Evolutionary conservation across 2,329 filamentous ascomycete genomes (phyloP).

Genomic region (Sporothrix brunneoviolacea): DNA sequence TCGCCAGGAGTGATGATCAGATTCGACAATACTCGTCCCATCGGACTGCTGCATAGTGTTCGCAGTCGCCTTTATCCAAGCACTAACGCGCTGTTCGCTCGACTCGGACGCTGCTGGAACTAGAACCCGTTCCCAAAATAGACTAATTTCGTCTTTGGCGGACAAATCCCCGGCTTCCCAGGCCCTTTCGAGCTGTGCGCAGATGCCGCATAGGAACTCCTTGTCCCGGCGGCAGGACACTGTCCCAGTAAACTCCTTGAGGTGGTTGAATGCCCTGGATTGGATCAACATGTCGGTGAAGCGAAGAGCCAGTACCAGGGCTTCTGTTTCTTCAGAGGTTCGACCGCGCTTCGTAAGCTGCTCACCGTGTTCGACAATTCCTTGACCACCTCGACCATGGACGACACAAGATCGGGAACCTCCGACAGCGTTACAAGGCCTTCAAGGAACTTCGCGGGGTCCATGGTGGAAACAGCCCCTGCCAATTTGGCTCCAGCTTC

Average conservation of each 20-base stretch:
- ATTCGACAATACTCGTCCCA: no score
- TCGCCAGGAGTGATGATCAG: no score
- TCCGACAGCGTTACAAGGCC: background rate
- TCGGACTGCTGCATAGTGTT: no score
- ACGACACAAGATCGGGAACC: background rate
- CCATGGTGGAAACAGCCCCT: background rate
- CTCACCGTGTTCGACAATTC: background rate
- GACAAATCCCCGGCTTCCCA: no score
- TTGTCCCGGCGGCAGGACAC: no score
- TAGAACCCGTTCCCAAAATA: no score
- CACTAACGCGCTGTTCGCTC: background rate
- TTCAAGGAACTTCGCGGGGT: background rate
- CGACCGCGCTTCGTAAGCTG: background rate
- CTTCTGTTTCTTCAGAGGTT: background rate
- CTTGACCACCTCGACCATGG: background rate
- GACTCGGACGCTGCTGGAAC: no score
- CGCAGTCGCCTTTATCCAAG: background rate
- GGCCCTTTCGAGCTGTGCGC: background rate
- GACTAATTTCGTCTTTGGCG: background rate
- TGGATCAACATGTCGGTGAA: background rate
- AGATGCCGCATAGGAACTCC: conserved; percentile 1
- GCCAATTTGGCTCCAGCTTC: background rate
- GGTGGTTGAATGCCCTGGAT: background rate
- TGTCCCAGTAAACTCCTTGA: background rate
- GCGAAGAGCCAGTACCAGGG: background rate